Base-by-base conservation (phyloP, 1,284 basidiomycete species). In the Rhodotorula sp. region DNA sequence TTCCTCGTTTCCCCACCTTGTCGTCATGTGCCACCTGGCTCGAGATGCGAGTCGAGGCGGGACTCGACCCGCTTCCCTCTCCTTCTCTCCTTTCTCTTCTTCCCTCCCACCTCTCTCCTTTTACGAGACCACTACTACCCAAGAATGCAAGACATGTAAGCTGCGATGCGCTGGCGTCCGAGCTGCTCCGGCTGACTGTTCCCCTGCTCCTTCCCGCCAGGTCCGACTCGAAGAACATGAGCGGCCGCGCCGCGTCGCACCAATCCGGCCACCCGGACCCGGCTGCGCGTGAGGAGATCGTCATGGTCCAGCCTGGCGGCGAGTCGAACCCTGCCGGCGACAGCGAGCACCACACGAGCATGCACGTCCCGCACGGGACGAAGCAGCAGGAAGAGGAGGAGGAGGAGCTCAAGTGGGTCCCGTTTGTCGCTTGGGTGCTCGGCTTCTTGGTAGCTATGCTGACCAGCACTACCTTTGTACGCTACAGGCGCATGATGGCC, bases 361-460 rank as follows among this genome's bases (percentile, higher is more conserved):
- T 68, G 43, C 61, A 68, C 48, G 18, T 68, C 39, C 14, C 23
- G 12, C 60, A 68, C 56, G 66, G 61, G 5, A 29, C 29, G 3
- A 43, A 59, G 57, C 57, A 63, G 62, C 34, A 63, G 26, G 61
- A 63, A 57, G 62, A 52, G 10, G 29, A 63, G 21, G 67, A 63
- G 61, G 67, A 68, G 67, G 16, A 29, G 26, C 58, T 68, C 48
- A 63, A 59, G 67, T 63, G 56, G n/a, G 66, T 54, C 20, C 23
- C 48, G 16, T 21, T 21, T 29, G 29, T 6, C 34, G 18, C 20
- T 29, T 29, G 14, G 10, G 1, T 3, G 26, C 14, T 56, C 14
- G 7, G 1, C n/a, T 31, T 29, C 54, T 10, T 2, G 26, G 14
- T 29, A 3, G 26, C 31, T 31, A n/a, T 12, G 26, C 54, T 56